Percentiles rank a stretch among this genome's conserved stretches.
These are phyloP conservation scores for Pinus tabuliformis DNA, from an alignment of 75 land plant genomes.

Conservation along the genomic window DNA sequence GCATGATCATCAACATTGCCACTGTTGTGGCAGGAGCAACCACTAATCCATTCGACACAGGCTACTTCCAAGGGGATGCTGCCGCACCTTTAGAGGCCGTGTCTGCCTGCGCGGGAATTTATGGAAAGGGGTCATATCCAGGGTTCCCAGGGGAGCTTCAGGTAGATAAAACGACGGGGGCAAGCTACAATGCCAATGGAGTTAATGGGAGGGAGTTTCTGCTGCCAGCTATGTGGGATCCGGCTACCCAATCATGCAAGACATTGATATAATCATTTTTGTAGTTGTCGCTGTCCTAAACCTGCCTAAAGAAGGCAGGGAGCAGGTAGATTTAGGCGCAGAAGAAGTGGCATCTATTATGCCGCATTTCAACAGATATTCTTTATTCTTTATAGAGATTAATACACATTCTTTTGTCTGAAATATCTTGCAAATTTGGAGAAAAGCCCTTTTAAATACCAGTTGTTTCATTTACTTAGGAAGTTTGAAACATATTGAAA, in stretches of 20 bases:
- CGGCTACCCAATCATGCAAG: conserved; percentile 44
- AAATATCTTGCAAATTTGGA: too few species aligned
- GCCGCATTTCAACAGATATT: too few species aligned
- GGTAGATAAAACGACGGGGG: conserved; percentile 44
- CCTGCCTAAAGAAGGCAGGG: too few species aligned
- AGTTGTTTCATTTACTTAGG: too few species aligned
- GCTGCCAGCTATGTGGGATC: conserved; percentile 86
- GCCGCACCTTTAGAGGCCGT: conserved; percentile 64
- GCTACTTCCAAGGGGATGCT: conserved; percentile 69
- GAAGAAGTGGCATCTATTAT: too few species aligned
- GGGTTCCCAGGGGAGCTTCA: conserved; percentile 66
- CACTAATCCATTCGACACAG: conserved; percentile 67
- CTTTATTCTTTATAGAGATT: too few species aligned
- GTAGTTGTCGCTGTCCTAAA: not conserved
- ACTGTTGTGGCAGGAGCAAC: conserved; percentile 62
- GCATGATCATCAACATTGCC: conserved; percentile 66
- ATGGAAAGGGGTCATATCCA: conserved; percentile 70
- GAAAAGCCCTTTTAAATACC: too few species aligned
- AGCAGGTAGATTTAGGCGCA: too few species aligned
- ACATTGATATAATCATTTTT: not conserved
- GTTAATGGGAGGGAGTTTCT: conserved; percentile 58
- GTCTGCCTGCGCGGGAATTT: conserved; percentile 69
- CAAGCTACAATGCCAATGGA: conserved; percentile 75
- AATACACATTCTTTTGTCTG: too few species aligned
- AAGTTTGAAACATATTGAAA: too few species aligned